A percentile compares a stretch with the other conserved stretches of the same genome.
These are phyloP conservation scores for Argentina anserina DNA, from an alignment of 306 rosid species.

Conservation along the genomic window DNA sequence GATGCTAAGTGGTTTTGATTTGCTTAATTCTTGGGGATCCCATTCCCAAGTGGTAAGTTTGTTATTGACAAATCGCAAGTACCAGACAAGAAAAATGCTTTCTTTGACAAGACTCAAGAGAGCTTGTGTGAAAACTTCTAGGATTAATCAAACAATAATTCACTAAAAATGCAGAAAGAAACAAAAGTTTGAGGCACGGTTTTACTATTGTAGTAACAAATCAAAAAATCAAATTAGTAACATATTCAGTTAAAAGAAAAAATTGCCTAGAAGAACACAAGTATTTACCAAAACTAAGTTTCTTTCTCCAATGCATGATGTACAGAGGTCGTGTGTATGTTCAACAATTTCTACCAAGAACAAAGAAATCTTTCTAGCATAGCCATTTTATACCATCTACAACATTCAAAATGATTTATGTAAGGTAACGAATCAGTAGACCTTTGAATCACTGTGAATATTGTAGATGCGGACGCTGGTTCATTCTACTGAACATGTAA, in stretches of 20 bases:
- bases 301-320: slow-evolving; percentile 18
- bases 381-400: slow-evolving; percentile 12
- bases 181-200: background rate
- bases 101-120: background rate
- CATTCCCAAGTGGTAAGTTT: background rate
- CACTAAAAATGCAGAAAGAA: too few relatives aligned
- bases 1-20: background rate
- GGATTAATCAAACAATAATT: background rate
- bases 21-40: background rate
- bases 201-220: background rate
- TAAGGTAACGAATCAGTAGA: slow-evolving; percentile 1
- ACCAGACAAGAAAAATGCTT: background rate
- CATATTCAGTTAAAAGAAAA: background rate
- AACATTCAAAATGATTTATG: slow-evolving; percentile 7
- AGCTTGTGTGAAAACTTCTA: background rate
- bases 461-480: slow-evolving; percentile 17
- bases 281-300: slow-evolving; percentile 11
- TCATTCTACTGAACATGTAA: slow-evolving; percentile 34
- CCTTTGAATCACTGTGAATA: slow-evolving; percentile 25
- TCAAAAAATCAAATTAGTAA: too few relatives aligned
- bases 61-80: background rate
- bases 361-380: slow-evolving; percentile 3
- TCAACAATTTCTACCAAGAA: slow-evolving; percentile 17
- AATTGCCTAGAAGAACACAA: background rate
- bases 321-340: slow-evolving; percentile 1